Evolutionary conservation across 148 eudicot species (phyloP).

Genomic region (Diospyros kaki): DNA sequence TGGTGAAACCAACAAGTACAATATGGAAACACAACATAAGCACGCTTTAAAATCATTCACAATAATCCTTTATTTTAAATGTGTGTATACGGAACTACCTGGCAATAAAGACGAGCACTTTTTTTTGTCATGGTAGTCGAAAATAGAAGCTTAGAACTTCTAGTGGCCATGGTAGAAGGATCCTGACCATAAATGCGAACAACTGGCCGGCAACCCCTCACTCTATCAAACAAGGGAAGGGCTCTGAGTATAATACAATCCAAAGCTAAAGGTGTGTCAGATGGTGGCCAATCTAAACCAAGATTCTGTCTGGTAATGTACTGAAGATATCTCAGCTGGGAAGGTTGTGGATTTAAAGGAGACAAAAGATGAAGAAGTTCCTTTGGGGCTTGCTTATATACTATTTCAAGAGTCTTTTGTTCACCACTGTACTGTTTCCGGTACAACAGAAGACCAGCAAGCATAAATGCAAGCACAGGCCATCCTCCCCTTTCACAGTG

Average conservation of each 20-base stretch:
- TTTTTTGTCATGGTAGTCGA: constrained; percentile 53
- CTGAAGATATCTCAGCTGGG: constrained; percentile 73
- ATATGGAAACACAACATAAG: no score
- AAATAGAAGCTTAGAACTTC: constrained; percentile 57
- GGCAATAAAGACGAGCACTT: constrained; percentile 36
- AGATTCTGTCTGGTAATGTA: constrained; percentile 54
- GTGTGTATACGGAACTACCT: constrained; percentile 35
- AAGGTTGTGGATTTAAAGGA: constrained; percentile 64
- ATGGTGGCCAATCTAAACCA: constrained; percentile 63
- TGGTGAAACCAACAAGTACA: no score
- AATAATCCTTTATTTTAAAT: constrained; percentile 2
- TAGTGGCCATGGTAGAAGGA: constrained; percentile 35
- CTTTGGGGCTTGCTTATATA: constrained; percentile 71
- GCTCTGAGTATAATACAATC: constrained; percentile 54
- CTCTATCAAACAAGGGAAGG: constrained; percentile 49
- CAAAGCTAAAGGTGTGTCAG: constrained; percentile 45
- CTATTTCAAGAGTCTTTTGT: constrained; percentile 76
- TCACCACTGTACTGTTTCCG: constrained; percentile 64
- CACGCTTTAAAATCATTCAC: constrained; percentile 2
- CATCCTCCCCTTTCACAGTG: constrained; percentile 85
- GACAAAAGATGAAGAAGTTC: constrained; percentile 62
- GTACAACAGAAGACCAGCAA: constrained; percentile 71
- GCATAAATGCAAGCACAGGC: constrained; percentile 86
- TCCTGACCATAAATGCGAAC: constrained; percentile 71
- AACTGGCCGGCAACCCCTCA: constrained; percentile 61